Percentiles rank a stretch among this genome's conserved stretches.
phyloP scores from a whole-genome alignment of 2,329 filamentous ascomycete genomes.

The Trichoderma guizhouense region DNA sequence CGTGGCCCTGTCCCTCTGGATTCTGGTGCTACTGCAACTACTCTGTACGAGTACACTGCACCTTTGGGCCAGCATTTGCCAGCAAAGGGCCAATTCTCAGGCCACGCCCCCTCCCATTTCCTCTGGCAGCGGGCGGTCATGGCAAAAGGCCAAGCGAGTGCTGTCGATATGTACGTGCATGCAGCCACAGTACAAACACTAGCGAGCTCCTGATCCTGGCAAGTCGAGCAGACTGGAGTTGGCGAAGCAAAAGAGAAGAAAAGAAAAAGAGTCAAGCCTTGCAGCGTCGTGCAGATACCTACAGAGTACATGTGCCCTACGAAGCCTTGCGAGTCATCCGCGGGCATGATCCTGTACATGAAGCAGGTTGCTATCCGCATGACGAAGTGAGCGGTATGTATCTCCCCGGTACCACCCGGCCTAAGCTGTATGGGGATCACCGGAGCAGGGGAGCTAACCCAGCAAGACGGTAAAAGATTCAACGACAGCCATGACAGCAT shows the following conservation, averaged over 20 bases:
- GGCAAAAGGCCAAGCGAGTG: conserved; percentile 7
- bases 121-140: conserved; percentile 14
- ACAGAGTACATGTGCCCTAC: not conserved
- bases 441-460: conserved; percentile 12
- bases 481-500: not conserved
- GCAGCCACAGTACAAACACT: conserved; percentile 5
- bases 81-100: not conserved
- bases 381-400: not conserved
- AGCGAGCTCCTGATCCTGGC: conserved; percentile 1
- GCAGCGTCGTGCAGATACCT: not conserved
- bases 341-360: not conserved
- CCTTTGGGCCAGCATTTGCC: not conserved
- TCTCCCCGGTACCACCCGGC: not conserved
- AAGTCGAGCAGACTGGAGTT: not conserved
- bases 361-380: not conserved
- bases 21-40: not conserved
- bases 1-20: conserved; percentile 16
- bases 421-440: conserved; percentile 2
- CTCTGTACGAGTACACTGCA: not conserved
- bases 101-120: conserved; percentile 13
- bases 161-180: conserved; percentile 13
- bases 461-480: not conserved
- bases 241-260: not conserved
- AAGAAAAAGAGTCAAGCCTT: not conserved
- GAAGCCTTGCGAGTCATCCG: not conserved